Evolutionary conservation across 2,329 filamentous ascomycete species (phyloP), one percentile per base, ranked within the genome.

Genomic region (Penicillium sp.): DNA sequence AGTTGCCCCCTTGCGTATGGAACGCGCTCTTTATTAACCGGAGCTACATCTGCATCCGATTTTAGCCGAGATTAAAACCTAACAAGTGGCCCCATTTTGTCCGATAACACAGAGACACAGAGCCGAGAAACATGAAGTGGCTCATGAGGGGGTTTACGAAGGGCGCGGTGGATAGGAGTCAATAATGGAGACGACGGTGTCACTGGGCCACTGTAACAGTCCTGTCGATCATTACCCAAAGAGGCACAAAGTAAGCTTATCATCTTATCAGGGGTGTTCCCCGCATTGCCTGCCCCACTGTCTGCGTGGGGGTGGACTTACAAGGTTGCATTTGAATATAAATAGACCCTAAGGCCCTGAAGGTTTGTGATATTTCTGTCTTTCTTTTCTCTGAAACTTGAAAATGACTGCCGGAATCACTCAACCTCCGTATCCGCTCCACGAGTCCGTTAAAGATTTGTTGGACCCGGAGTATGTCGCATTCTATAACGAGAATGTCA

Each of bases 401-500:
- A 47, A 23, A 13, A 56, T 57, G 54, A 57, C 49, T 47, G 49
- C 61, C 9, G 59, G 64, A 17, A 47, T 62, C 17, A 62, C 67
- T 31, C 67, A 72, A 57, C 73, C 75, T 6, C 75, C 79, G 0
- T 82, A 82, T 59, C 79, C 80, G 25, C 73, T 83, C 29, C 80
- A 83, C 62, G 71, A 75, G 19, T 81, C 80, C 25, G 74, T 82
- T 48, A 67, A 71, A 45, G 71, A 78, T 63, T 70, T 76, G 38
- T 71, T 84, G 50, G 71, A 83, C 64, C 76, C 80, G 1, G 79
- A 83, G 56, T 84, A 84, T 63, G 78, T 77, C 48, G 75, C 68
- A 13, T 84, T 83, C 69, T 84, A 84, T 71, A 82, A 84, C 64
- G 64, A 79, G 60, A 71, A 82, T 67, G 73, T 84, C 46, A 70